Percentiles rank a stretch among this genome's conserved stretches.
These are phyloP conservation scores for Penicillium nordicum DNA, from an alignment of 2,329 filamentous ascomycete genomes.

Conservation along the genomic window DNA sequence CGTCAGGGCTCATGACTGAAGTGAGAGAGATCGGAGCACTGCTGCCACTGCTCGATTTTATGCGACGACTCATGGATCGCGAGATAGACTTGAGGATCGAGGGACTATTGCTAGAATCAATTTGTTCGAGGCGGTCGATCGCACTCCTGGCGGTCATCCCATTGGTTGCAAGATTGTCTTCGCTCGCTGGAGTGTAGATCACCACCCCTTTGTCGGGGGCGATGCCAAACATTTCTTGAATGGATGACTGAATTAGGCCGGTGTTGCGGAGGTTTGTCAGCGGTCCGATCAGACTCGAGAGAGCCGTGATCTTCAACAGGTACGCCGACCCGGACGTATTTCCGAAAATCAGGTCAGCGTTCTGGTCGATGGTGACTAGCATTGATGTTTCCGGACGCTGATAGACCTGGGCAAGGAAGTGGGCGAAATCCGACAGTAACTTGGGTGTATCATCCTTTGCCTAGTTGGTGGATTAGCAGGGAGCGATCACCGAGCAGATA, in stretches of 20 bases:
- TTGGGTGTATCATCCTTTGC: constrained; percentile 73
- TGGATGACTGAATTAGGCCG: constrained; percentile 69
- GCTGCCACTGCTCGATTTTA: constrained; percentile 30
- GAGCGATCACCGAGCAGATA: background rate
- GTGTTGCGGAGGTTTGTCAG: constrained; percentile 79
- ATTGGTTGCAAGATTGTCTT: constrained; percentile 69
- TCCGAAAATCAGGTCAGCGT: constrained; percentile 69
- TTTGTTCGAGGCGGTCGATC: constrained; percentile 57
- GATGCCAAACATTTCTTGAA: constrained; percentile 69
- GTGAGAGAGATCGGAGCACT: constrained; percentile 25
- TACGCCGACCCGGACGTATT: constrained; percentile 78
- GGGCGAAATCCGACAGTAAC: constrained; percentile 70
- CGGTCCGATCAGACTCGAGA: constrained; percentile 66
- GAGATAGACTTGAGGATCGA: constrained; percentile 41
- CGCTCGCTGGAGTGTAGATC: constrained; percentile 65
- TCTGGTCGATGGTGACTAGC: constrained; percentile 72
- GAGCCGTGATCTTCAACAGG: constrained; percentile 67
- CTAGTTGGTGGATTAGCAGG: constrained; percentile 22
- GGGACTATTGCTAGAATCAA: constrained; percentile 41
- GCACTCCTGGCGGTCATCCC: constrained; percentile 67
- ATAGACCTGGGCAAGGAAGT: constrained; percentile 70
- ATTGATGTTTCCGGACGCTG: constrained; percentile 70
- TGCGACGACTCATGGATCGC: constrained; percentile 38
- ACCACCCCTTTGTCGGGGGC: constrained; percentile 65
- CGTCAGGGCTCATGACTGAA: constrained; percentile 15